Evolutionary conservation across 768 basidiomycete genomes (phyloP).

Genomic region (Tricholomella constricta): DNA sequence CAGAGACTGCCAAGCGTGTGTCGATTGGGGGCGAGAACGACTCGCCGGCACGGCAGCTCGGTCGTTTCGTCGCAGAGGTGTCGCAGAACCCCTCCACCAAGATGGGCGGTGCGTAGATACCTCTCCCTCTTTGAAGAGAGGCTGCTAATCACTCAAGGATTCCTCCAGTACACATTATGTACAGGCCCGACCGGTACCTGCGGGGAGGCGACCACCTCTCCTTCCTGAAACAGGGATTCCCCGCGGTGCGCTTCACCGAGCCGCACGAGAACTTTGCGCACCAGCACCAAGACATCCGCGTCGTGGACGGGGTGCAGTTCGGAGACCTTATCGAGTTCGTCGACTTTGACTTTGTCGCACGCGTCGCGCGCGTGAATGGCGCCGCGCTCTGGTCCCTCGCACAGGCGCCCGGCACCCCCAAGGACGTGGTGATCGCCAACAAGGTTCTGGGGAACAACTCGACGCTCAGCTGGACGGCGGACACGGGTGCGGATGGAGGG

Average conservation of each 20-base stretch:
- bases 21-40: constrained; percentile 57
- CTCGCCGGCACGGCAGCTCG: constrained; percentile 51
- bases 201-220: constrained; percentile 57
- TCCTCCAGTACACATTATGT: constrained; percentile 50
- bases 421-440: constrained; percentile 47
- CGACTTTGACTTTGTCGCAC: constrained; percentile 53
- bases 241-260: constrained; percentile 59
- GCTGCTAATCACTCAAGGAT: neutral
- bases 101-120: constrained; percentile 45
- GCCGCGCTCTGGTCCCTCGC: constrained; percentile 58
- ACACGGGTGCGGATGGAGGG: constrained; percentile 39
- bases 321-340: constrained; percentile 56
- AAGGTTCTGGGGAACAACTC: constrained; percentile 55
- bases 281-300: constrained; percentile 57
- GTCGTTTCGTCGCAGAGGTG: constrained; percentile 54
- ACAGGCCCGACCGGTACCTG: constrained; percentile 54
- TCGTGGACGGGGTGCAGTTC: constrained; percentile 52
- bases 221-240: constrained; percentile 51
- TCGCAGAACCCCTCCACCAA: constrained; percentile 47
- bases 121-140: neutral
- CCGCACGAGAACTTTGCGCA: constrained; percentile 59
- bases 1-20: constrained; percentile 34
- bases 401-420: constrained; percentile 55
- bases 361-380: constrained; percentile 53
- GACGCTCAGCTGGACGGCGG: constrained; percentile 48